Conservation (phyloP, 2,329 filamentous ascomycete genomes). For the Clarireedia sp. region DNA sequence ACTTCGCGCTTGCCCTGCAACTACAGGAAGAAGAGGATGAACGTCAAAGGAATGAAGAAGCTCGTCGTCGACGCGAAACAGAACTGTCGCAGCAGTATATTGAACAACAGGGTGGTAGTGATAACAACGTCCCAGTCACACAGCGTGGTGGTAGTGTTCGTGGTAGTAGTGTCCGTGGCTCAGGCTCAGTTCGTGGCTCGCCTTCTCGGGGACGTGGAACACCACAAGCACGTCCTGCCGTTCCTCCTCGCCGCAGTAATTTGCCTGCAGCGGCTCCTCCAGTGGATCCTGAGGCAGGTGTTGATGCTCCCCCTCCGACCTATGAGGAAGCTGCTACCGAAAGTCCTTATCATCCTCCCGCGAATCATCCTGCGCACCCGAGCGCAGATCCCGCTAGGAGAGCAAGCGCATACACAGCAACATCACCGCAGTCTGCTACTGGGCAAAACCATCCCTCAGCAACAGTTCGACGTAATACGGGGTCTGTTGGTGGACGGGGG, state of each 20-base stretch:
- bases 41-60: conserved; percentile 54
- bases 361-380: conserved; percentile 35
- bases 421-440: neutral
- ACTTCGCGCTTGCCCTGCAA: conserved; percentile 81
- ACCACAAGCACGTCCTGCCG: conserved; percentile 6
- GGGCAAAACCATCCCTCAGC: neutral
- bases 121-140: conserved; percentile 22
- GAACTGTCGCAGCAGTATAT: conserved; percentile 63
- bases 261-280: conserved; percentile 4
- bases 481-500: conserved; percentile 7
- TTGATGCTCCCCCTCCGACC: conserved; percentile 52
- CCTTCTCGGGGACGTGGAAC: conserved; percentile 4
- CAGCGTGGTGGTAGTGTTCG: conserved; percentile 22
- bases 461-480: neutral
- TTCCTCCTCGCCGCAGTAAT: conserved; percentile 10
- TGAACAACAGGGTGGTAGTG: conserved; percentile 48
- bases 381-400: conserved; percentile 15
- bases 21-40: conserved; percentile 92
- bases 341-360: conserved; percentile 46
- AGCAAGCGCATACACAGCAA: conserved; percentile 18
- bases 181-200: neutral
- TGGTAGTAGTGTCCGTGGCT: neutral
- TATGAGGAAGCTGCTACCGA: conserved; percentile 57
- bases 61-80: conserved; percentile 57
- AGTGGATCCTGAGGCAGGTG: conserved; percentile 31